These are phyloP conservation scores for Tarenaya hassleriana DNA, from an alignment of 345 rosid species.

Conservation along the genomic window DNA sequence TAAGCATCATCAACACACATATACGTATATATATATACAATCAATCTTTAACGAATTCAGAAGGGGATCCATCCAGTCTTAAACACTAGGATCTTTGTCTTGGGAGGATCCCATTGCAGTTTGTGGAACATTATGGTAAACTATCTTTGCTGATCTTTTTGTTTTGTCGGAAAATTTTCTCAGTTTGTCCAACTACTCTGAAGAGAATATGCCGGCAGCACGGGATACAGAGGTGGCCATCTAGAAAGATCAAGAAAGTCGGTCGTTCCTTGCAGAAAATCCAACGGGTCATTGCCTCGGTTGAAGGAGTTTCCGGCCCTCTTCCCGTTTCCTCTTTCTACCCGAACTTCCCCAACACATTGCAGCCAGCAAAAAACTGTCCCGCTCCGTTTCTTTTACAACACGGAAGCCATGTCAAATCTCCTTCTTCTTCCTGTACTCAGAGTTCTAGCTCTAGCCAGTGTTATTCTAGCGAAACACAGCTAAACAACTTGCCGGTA, in stretches of 20 bases:
- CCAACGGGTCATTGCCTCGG: constrained; percentile 72
- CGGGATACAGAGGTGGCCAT: constrained; percentile 91
- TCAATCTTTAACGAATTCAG: too few relatives aligned
- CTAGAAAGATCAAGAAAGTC: constrained; percentile 91
- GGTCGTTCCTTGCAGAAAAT: constrained; percentile 81
- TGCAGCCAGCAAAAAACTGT: constrained; percentile 3
- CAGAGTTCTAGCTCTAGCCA: constrained; percentile 75
- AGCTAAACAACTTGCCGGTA: constrained; percentile 31
- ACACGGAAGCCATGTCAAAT: constrained; percentile 36
- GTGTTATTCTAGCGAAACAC: constrained; percentile 53
- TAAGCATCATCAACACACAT: constrained; percentile 30
- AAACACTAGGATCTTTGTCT: neutral
- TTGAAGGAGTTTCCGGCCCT: constrained; percentile 64
- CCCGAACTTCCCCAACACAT: constrained; percentile 46
- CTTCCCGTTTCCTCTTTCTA: constrained; percentile 63
- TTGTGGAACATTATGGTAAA: too few relatives aligned
- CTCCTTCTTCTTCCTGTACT: constrained; percentile 67
- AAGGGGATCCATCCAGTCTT: too few relatives aligned
- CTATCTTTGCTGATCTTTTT: constrained; percentile 20
- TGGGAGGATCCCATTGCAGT: neutral
- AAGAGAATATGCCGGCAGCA: constrained; percentile 93
- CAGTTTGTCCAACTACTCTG: constrained; percentile 98
- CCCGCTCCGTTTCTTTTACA: constrained; percentile 12
- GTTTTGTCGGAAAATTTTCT: constrained; percentile 25
- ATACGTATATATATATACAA: too few relatives aligned